Conservation (phyloP, 352 stramenopile genomes). For the Phytophthora ohioensis region DNA sequence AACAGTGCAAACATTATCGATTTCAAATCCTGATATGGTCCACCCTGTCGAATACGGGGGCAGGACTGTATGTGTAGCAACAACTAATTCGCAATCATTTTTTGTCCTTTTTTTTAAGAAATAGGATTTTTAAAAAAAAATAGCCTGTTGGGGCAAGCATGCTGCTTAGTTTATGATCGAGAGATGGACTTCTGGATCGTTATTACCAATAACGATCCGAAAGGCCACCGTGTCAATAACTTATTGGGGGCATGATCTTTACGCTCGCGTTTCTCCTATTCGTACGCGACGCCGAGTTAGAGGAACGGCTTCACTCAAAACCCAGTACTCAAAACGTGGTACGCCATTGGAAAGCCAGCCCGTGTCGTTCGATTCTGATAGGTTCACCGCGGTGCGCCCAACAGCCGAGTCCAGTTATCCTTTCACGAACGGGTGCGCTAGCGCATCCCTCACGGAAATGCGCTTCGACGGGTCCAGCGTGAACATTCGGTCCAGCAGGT, state of each 20-base stretch:
- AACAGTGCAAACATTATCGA: too few relatives aligned
- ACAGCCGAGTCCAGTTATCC: neutral
- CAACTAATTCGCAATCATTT: too few relatives aligned
- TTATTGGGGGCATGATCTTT: too few relatives aligned
- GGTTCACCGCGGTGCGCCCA: neutral
- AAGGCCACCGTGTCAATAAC: conserved; percentile 75
- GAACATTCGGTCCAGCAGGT: conserved; percentile 88
- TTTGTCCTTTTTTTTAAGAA: too few relatives aligned
- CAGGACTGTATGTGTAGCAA: too few relatives aligned
- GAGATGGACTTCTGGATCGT: too few relatives aligned
- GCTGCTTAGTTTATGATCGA: too few relatives aligned
- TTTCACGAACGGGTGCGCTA: conserved; percentile 86
- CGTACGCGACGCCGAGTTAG: conserved; percentile 80
- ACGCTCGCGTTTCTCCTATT: conserved; percentile 48
- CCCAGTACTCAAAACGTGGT: conserved; percentile 53
- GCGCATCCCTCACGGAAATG: conserved; percentile 75
- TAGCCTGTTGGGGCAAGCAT: too few relatives aligned
- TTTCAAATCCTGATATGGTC: too few relatives aligned
- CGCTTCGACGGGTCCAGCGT: conserved; percentile 83
- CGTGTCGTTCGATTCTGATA: neutral
- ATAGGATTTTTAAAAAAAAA: too few relatives aligned
- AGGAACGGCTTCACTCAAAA: too few relatives aligned
- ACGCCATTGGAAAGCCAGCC: conserved; percentile 19
- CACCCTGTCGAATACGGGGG: too few relatives aligned
- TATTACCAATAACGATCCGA: conserved; percentile 75